Evolutionary conservation across 371 early-diverging fungal genomes (phyloP), one percentile per base, ranked within the genome.

Genomic region (Funneliformis caledonium): DNA sequence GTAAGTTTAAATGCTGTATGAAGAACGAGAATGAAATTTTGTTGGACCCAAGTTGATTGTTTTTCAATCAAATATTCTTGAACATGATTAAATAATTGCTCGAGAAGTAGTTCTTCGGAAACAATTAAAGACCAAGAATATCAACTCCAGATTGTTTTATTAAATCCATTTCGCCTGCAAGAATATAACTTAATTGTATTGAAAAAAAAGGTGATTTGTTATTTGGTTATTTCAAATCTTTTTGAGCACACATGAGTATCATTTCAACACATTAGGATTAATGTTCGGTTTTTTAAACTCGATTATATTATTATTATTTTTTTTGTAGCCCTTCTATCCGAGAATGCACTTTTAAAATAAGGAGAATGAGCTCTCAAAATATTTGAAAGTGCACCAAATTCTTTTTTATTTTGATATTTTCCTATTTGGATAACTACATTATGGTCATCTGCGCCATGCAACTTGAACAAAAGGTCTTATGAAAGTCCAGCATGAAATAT

Each of bases 271-370:
- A n/a, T 4, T 47, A 47, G 76, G 62, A 22, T 11, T 37, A 45
- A 62, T 59, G 8, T 76, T 1, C 37, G 76, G 45, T 56, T 62
- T 62, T 43, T 61, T 50, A 8, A 76, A 76, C 22, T 50, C 11
- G 6, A 52, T 19, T 1, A 42, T 22, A 11, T 26, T 22, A 2
- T 73, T 26, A 0, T 52, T 16, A 26, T 26, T 26, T 26, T 26
- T 16, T 33, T 74, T 22, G 50, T 74, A 3, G 12, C 59, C 59
- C 26, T 56, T 48, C 1, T 26, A 8, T 11, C 31, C 26, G 74
- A 74, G 0, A 74, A 74, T 5, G 59, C 74, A 52, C 11, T n/a
- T 31, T 56, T 73, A 33, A 73, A 73, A 56, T 50, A 73, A 16
- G 48, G 6, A 11, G 74, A 73, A n/a, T 56, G 43, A 42, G 9